Percentiles rank a stretch among this genome's conserved stretches.
Conservation (phyloP, 2,329 filamentous ascomycete genomes). For the Hyphodiscus sp. region DNA sequence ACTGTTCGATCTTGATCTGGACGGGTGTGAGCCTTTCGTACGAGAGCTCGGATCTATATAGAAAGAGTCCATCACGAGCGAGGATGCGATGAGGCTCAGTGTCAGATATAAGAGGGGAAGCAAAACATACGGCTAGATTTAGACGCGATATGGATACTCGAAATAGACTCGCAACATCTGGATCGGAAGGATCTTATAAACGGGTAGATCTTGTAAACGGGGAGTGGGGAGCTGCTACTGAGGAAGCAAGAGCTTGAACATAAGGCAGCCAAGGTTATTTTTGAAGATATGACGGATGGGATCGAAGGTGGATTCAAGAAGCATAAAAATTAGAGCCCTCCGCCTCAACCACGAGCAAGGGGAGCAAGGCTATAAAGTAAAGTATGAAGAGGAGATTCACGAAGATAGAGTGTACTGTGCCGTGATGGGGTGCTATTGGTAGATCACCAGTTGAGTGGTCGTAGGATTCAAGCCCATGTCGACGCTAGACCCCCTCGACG, state of each 20-base stretch:
- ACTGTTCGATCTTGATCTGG: conserved; percentile 28
- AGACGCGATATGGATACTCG: conserved; percentile 15
- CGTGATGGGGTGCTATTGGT: conserved; percentile 9
- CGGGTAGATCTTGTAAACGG: conserved; percentile 10
- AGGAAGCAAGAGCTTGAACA: neutral
- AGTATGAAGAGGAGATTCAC: too few species aligned
- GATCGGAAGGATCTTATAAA: conserved; percentile 19
- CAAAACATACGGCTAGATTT: conserved; percentile 22
- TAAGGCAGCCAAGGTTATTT: neutral
- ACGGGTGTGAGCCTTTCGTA: conserved; percentile 28
- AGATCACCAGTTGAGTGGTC: conserved; percentile 9
- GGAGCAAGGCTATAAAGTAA: conserved; percentile 21
- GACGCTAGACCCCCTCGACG: neutral
- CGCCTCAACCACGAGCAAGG: conserved; percentile 21
- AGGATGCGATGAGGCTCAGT: conserved; percentile 23
- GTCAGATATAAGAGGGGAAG: neutral
- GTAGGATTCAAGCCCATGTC: conserved; percentile 8
- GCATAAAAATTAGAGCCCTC: conserved; percentile 23
- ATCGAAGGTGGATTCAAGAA: conserved; percentile 24
- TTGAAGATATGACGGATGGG: conserved; percentile 4
- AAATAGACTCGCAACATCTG: conserved; percentile 18
- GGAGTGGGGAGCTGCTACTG: too few species aligned
- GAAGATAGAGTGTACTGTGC: neutral
- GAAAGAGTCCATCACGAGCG: conserved; percentile 25
- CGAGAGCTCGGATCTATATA: conserved; percentile 26